phyloP scores from a whole-genome alignment of 2,329 filamentous ascomycete genomes.

The Nemania sp. region DNA sequence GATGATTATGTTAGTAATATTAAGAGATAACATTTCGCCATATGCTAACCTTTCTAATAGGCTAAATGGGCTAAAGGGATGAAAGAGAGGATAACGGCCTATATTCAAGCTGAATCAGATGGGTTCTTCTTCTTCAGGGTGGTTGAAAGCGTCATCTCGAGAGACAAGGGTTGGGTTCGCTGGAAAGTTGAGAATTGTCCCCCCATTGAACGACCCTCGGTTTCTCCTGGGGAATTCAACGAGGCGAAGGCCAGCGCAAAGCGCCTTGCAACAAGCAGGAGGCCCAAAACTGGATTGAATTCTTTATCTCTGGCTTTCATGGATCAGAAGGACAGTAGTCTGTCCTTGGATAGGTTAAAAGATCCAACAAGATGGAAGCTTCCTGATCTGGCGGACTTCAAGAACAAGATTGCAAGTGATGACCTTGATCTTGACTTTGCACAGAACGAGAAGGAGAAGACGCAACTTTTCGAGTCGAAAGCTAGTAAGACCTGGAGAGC shows the following conservation, averaged over 20 bases:
- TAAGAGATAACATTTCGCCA: neutral
- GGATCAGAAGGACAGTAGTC: constrained; percentile 63
- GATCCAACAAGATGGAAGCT: constrained; percentile 66
- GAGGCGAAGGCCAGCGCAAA: constrained; percentile 69
- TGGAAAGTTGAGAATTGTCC: constrained; percentile 98
- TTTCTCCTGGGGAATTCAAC: constrained; percentile 70
- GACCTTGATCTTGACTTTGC: constrained; percentile 89
- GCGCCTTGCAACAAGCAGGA: constrained; percentile 71
- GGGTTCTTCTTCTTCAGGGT: constrained; percentile 95
- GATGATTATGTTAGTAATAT: constrained; percentile 76
- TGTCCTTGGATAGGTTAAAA: constrained; percentile 72
- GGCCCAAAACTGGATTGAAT: constrained; percentile 70
- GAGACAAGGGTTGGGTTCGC: constrained; percentile 98
- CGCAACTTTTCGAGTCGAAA: constrained; percentile 68
- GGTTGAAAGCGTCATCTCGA: constrained; percentile 91
- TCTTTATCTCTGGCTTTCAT: constrained; percentile 81
- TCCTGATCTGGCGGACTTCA: constrained; percentile 72
- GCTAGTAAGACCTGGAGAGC: constrained; percentile 91
- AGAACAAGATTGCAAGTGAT: constrained; percentile 74
- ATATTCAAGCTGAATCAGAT: constrained; percentile 78
- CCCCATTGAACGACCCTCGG: constrained; percentile 75
- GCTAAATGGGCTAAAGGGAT: constrained; percentile 83
- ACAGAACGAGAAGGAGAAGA: constrained; percentile 62
- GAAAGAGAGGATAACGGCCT: constrained; percentile 77
- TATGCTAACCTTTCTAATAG: constrained; percentile 46